Percentiles rank a stretch among this genome's conserved stretches.
Conservation (phyloP, 176 grass and related monocot species). For the Oryza meridionalis region DNA sequence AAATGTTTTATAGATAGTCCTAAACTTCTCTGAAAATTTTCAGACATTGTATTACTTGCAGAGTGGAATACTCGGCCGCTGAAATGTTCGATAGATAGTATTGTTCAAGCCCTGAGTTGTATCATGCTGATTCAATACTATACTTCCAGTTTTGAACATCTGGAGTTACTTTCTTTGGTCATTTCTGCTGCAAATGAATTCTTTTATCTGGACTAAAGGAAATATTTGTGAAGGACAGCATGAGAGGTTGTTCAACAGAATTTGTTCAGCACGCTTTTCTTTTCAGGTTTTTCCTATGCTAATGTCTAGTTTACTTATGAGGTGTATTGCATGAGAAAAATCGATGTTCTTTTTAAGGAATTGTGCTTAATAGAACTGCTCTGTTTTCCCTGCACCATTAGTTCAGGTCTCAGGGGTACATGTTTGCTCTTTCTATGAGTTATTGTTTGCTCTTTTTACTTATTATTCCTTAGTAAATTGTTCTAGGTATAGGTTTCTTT, state of each 20-base stretch:
- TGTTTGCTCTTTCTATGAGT: not conserved
- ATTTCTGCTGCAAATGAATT: conserved; percentile 22
- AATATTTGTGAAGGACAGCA: conserved; percentile 30
- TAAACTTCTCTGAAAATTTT: not conserved
- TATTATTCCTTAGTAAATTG: not conserved
- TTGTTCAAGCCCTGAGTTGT: conserved; percentile 22
- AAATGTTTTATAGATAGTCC: conserved; percentile 6
- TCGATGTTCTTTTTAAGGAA: not conserved
- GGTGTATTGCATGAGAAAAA: not conserved
- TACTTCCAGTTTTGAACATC: conserved; percentile 30
- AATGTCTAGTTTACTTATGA: not conserved
- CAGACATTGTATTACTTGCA: conserved; percentile 52
- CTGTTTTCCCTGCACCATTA: not conserved
- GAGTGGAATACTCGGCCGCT: not conserved
- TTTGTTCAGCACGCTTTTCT: not conserved
- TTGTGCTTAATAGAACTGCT: not conserved
- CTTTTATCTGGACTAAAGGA: conserved; percentile 25
- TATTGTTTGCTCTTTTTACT: not conserved
- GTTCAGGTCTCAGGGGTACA: not conserved
- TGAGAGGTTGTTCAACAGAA: not conserved
- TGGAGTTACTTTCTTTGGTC: conserved; percentile 5
- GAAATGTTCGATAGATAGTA: conserved; percentile 16
- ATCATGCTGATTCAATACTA: conserved; percentile 23
- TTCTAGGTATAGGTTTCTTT: not conserved
- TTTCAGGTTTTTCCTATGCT: conserved; percentile 16